Evolutionary conservation across 2,329 filamentous ascomycete genomes (phyloP), one percentile per base, ranked within the genome.

Genomic region (Penicillium sp.): DNA sequence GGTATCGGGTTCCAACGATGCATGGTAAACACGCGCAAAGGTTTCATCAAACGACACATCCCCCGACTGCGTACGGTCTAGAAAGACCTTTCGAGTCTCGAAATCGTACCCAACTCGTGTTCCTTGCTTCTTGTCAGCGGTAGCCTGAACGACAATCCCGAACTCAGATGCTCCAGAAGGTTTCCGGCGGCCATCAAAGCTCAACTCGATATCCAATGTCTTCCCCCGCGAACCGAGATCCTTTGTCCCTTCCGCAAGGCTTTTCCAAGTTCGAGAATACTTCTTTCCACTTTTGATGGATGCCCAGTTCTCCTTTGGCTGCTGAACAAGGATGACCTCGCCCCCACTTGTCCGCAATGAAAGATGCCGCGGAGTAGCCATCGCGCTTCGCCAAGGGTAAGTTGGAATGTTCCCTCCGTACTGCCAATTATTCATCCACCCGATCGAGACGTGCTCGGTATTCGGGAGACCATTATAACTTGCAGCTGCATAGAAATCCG

Each of bases 401-500:
- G 61, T 66, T 2, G 65, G 66, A 13, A 65, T 61, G 2, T 33
- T 45, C 3, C 13, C 28, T 2, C 53, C 65, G 34, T 69, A 69
- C 23, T 65, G 60, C 66, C 66, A 69, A 51, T 69, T 67, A 38
- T 60, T 69, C 65, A 68, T 67, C 65, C 66, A 69, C 4, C 43
- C 57, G 31, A 68, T 54, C 3, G 57, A 47, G 18, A 61, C 57
- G 12, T 56, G 59, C 4, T 61, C 47, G 26, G 53, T 42, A 10
- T 42, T 15, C 1, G 62, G 49, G 2, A 66, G 52, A 3, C 65
- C 66, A 28, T 66, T 67, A 24, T 51, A 60, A 9, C 53, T 54
- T 6, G 55, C 26, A 0, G 64, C 57, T 9, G 66, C 66, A 41
- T 69, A 69, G 28, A 62, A 68, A 52, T 69, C 65, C 2, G 65